phyloP scores from a whole-genome alignment of 2,329 filamentous ascomycete genomes.

The Xylaria sp. region DNA sequence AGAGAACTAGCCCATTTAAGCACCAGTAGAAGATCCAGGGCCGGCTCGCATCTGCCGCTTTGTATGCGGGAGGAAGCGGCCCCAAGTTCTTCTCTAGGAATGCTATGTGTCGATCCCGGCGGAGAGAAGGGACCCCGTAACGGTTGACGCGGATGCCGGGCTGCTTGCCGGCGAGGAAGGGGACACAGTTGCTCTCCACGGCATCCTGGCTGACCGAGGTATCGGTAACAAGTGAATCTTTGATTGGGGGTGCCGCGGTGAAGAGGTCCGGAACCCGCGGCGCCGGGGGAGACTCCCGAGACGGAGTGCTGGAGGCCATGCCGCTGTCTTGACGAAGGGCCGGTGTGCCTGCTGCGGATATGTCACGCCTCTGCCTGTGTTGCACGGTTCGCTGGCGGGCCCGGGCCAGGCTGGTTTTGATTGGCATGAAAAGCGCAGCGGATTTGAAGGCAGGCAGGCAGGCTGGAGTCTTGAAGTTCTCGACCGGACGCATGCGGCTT shows the following conservation, averaged over 20 bases:
- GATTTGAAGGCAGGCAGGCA: conserved; percentile 19
- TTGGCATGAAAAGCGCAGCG: conserved; percentile 45
- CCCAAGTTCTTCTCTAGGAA: conserved; percentile 71
- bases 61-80: conserved; percentile 75
- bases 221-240: conserved; percentile 73
- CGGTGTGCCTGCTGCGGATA: conserved; percentile 9
- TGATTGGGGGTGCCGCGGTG: conserved; percentile 68
- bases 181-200: conserved; percentile 75
- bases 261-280: conserved; percentile 66
- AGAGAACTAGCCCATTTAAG: conserved; percentile 76
- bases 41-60: conserved; percentile 83
- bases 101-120: conserved; percentile 68
- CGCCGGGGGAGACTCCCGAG: conserved; percentile 35
- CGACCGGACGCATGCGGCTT: conserved; percentile 37
- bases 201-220: conserved; percentile 75
- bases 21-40: conserved; percentile 98
- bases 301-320: conserved; percentile 31
- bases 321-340: conserved; percentile 14
- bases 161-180: conserved; percentile 70
- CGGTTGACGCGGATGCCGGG: conserved; percentile 68
- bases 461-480: conserved; percentile 6
- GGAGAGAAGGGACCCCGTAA: conserved; percentile 79
- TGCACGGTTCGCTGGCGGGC: conserved; percentile 44
- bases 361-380: conserved; percentile 39
- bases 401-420: conserved; percentile 49